Evolutionary conservation across 139 green algal genomes (phyloP), one percentile per base, ranked within the genome.

Genomic region (Chlorella sp.): DNA sequence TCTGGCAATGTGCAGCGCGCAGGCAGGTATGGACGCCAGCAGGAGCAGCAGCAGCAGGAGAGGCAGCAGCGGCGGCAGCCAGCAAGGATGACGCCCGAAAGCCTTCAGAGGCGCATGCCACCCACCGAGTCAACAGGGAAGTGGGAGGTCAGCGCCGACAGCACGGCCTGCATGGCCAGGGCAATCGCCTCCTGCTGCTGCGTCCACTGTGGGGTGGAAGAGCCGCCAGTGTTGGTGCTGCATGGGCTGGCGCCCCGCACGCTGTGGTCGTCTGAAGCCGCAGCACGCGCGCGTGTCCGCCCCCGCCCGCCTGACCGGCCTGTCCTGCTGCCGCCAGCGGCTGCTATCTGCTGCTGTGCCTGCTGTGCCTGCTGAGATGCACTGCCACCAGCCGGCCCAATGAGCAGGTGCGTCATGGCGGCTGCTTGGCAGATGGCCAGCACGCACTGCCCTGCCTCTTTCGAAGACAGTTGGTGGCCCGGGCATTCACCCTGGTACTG

Each of bases 391-490:
- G 60, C 60, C 25, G 76, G 70, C 11, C 34, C 63, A 15, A 76
- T 73, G 0, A 81, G 84, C 44, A 88, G 60, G 30, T 88, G 84
- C 9, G 62, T 74, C 64, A 88, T 73, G 51, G 84, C 84, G 17
- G 84, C 76, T 11, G 84, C 65, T 28, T 88, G 84, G 75, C 75
- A 82, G 38, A 88, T 72, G 65, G 74, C 84, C 36, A 88, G 47
- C 17, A 86, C 38, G 11, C 41, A 56, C 39, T 17, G 23, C 30
- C 74, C 84, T 1, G 78, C 73, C 34, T 78, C 84, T 47, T 88
- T 88, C n/a, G 76, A 47, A 6, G 62, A 30, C 28, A 88, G 74
- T 34, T 26, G 60, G 36, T 88, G 84, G 55, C 70, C 70, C 23
- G 84, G 65, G 25, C 51, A 78, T 30, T 84, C 68, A 0, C 62